A percentile compares a stretch with the other conserved stretches of the same genome.
phyloP scores from a whole-genome alignment of 164 flowering plant species.

The Vitis cinerea region DNA sequence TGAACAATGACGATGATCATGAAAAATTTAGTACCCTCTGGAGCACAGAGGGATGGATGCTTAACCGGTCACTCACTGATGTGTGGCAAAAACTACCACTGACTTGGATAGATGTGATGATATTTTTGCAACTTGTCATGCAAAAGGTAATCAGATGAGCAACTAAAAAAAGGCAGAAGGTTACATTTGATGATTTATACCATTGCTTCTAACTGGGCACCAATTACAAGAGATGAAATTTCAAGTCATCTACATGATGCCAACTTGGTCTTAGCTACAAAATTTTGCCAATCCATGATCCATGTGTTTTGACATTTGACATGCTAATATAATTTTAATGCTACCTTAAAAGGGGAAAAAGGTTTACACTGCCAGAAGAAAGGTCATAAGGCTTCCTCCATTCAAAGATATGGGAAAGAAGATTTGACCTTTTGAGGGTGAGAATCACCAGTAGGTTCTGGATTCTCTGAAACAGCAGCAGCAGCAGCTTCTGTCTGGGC shows the following conservation, averaged over 20 bases:
- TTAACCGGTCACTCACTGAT: not conserved
- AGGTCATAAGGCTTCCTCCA: not conserved
- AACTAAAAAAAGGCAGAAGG: not conserved
- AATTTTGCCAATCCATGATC: not conserved
- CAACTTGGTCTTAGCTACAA: not conserved
- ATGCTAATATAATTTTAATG: not conserved
- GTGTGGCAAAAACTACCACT: not conserved
- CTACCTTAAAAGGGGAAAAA: too few relatives aligned
- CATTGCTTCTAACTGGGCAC: not conserved
- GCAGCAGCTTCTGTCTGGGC: conserved; percentile 28
- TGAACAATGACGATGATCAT: not conserved
- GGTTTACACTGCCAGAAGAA: not conserved
- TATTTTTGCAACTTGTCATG: not conserved
- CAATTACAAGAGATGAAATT: not conserved
- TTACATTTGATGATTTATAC: not conserved
- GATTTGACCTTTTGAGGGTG: conserved; percentile 31
- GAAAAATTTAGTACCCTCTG: too few relatives aligned
- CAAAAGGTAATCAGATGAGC: not conserved
- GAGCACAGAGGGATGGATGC: too few relatives aligned
- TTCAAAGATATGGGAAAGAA: not conserved
- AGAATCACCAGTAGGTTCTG: conserved; percentile 27
- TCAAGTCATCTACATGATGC: not conserved
- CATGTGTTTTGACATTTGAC: not conserved
- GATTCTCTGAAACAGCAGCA: conserved; percentile 27
- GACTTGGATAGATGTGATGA: not conserved